These are phyloP conservation scores for Aspergillus neoniger DNA, from an alignment of 2,329 filamentous ascomycete genomes.

Conservation along the genomic window DNA sequence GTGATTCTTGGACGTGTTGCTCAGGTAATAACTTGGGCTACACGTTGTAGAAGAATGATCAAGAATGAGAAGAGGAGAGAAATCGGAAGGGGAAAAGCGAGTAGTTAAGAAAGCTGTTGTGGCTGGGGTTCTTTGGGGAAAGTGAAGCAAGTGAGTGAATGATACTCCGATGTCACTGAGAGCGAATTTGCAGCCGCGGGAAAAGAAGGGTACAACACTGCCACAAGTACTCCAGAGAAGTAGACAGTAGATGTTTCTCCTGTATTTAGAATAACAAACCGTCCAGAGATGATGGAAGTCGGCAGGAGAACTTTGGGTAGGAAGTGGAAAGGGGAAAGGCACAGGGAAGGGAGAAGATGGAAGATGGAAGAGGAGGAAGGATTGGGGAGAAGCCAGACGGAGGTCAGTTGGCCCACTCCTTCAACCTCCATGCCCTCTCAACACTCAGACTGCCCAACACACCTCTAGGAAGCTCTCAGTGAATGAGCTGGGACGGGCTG, in stretches of 20 bases:
- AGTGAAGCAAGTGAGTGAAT: conserved; percentile 2
- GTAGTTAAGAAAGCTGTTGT: neutral
- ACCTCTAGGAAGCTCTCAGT: neutral
- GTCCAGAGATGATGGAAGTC: neutral
- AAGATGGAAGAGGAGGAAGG: conserved; percentile 7
- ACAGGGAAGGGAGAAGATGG: conserved; percentile 10
- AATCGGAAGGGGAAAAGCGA: neutral
- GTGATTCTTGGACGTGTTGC: neutral
- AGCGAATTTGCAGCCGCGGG: neutral
- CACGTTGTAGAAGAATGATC: neutral
- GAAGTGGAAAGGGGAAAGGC: conserved; percentile 5
- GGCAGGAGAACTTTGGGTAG: neutral
- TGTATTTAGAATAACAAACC: neutral
- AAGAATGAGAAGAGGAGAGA: neutral
- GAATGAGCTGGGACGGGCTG: neutral
- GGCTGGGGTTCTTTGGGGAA: neutral
- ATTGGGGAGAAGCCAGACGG: conserved; percentile 14
- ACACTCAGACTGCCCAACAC: conserved; percentile 9
- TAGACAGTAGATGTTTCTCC: neutral
- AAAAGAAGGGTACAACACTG: neutral
- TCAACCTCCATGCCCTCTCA: conserved; percentile 10
- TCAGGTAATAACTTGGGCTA: neutral
- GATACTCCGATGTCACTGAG: neutral
- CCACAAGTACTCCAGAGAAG: neutral
- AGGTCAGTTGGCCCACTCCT: conserved; percentile 18